A percentile compares a stretch with the other conserved stretches of the same genome.
phyloP scores from a whole-genome alignment of 2,329 filamentous ascomycete species.

The Aspergillus hortae region DNA sequence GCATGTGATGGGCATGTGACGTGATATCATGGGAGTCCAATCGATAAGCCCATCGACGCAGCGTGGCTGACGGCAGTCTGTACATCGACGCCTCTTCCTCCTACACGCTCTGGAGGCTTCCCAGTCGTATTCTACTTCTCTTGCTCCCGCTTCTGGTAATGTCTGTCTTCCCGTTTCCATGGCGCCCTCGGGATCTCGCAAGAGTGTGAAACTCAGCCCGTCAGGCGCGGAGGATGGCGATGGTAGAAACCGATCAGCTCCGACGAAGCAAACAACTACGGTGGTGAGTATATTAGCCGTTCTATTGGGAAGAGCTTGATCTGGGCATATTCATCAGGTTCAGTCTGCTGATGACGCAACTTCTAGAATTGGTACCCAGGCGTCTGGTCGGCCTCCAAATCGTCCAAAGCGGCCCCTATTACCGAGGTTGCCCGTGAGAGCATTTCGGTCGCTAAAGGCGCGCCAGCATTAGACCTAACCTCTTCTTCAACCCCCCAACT shows the following conservation, averaged over 20 bases:
- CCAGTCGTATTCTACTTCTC: constrained; percentile 2
- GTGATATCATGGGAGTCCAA: constrained; percentile 25
- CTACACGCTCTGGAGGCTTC: constrained; percentile 5
- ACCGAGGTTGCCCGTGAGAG: constrained; percentile 50
- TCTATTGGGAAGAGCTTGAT: background rate
- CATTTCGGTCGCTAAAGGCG: constrained; percentile 42
- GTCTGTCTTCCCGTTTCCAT: constrained; percentile 30
- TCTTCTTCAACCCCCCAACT: constrained; percentile 29
- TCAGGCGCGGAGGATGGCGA: constrained; percentile 26
- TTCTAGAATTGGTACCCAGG: constrained; percentile 43
- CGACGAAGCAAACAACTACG: constrained; percentile 23
- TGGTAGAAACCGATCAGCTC: constrained; percentile 21
- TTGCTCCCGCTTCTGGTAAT: constrained; percentile 28
- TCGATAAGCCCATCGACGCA: background rate
- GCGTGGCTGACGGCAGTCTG: background rate
- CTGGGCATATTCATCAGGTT: no score
- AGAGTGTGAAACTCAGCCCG: constrained; percentile 42
- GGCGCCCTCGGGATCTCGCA: constrained; percentile 41
- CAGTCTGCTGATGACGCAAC: background rate
- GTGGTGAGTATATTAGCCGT: constrained; percentile 24
- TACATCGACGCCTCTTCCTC: constrained; percentile 1
- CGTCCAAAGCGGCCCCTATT: constrained; percentile 45
- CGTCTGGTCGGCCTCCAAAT: constrained; percentile 41
- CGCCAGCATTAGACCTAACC: constrained; percentile 30
- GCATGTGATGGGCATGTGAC: constrained; percentile 26